Evolutionary conservation across 768 basidiomycete species (phyloP), one percentile per base, ranked within the genome.

Genomic region (Mycena maculata): DNA sequence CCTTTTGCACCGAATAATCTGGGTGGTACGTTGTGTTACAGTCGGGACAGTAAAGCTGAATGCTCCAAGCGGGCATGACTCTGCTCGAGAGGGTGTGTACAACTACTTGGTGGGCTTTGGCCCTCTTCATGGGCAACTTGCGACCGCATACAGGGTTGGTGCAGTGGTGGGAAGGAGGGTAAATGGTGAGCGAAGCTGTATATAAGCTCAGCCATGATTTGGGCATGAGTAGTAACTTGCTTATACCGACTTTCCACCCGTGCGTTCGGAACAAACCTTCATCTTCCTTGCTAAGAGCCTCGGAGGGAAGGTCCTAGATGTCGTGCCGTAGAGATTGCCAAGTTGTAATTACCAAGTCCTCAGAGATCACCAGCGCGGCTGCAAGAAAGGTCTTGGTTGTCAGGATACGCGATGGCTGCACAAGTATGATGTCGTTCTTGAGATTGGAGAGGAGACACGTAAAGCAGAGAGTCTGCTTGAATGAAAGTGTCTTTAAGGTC

Each of bases 21-120:
- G 69, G 68, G 22, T 75, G 70, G 39, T 76, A 76, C 49, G 61
- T 69, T 0, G 73, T 73, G 10, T 59, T n/a, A 36, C 76, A 74
- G 18, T 42, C 75, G 8, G 52, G 55, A 59, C 76, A 76, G 50
- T 67, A 73, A 0, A 76, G 59, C 18, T 71, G 70, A 18, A 74
- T 31, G 6, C 65, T 63, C 72, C 71, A 74, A 31, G 73, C 73
- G 27, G 75, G 77, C 25, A 68, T 56, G 5, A 61, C 75, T 27
- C 75, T 73, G 16, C 69, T 48, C 1, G 28, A 57, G 10, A 67
- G 54, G 0, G 56, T 65, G 23, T 65, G 58, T 0, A 74, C 58
- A 25, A 77, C 71, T 20, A 67, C 70, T 13, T 70, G 62, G 2
- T 62, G 56, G 22, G 50, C 53, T 28, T 73, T 44, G n/a, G 69